Conservation (phyloP, 495 filamentous ascomycete genomes). For the Podospora pseudocomata region DNA sequence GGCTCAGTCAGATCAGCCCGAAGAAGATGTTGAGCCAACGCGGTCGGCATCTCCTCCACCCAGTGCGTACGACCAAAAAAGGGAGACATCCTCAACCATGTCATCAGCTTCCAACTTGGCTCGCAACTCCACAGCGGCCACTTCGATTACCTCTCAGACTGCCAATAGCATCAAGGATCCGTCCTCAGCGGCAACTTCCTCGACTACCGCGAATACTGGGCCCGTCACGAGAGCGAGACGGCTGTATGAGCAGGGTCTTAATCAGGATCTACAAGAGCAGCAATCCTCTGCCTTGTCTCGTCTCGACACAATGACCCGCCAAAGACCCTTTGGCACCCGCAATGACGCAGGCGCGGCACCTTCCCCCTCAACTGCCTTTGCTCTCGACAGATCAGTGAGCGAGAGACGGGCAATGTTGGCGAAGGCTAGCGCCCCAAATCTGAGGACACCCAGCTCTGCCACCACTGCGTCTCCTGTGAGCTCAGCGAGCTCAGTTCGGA, state of each 20-base stretch:
- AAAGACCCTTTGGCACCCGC: constrained; percentile 49
- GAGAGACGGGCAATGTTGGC: constrained; percentile 37
- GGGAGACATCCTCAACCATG: constrained; percentile 84
- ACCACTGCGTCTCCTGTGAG: constrained; percentile 29
- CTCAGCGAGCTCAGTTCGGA: constrained; percentile 29
- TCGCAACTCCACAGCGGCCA: constrained; percentile 83
- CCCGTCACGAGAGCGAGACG: constrained; percentile 64
- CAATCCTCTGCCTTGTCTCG: constrained; percentile 72
- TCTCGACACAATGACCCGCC: constrained; percentile 67
- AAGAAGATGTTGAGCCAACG: constrained; percentile 41
- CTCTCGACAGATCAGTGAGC: constrained; percentile 30
- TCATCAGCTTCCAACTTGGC: constrained; percentile 67
- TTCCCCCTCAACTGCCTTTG: constrained; percentile 29
- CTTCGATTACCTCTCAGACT: constrained; percentile 78
- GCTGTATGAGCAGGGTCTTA: constrained; percentile 81
- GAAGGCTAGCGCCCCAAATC: constrained; percentile 48
- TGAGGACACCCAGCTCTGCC: constrained; percentile 43
- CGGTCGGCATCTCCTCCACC: constrained; percentile 58
- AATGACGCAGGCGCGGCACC: constrained; percentile 40
- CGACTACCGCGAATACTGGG: constrained; percentile 29
- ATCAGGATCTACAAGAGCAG: constrained; percentile 75
- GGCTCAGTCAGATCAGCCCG: constrained; percentile 30
- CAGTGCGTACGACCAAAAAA: constrained; percentile 63
- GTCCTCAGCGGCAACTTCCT: constrained; percentile 35
- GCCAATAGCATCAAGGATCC: constrained; percentile 48